A percentile compares a stretch with the other conserved stretches of the same genome.
Conservation (phyloP, 1,139 yeast species). For the Scheffersomyces cryptocercus region DNA sequence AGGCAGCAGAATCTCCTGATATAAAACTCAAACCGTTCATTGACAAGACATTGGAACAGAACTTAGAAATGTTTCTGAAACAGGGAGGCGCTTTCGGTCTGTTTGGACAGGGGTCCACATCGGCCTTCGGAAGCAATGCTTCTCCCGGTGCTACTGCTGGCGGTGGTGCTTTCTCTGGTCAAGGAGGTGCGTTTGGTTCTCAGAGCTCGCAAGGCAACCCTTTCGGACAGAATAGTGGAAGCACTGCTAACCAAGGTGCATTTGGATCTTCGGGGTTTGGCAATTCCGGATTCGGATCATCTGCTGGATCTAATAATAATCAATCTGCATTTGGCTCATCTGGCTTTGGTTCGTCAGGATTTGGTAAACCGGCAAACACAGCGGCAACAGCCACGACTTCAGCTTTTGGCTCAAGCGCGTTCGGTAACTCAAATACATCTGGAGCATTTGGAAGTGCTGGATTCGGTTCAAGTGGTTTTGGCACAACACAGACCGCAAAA, state of each 20-base stretch:
- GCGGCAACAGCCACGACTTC: neutral
- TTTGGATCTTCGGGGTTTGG: conserved; percentile 6
- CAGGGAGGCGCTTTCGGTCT: conserved; percentile 2
- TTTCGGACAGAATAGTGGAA: conserved; percentile 1
- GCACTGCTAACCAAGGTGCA: neutral
- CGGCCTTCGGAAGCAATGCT: conserved; percentile 10
- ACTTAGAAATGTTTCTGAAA: conserved; percentile 12
- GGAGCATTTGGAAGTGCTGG: conserved; percentile 14
- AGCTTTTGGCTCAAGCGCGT: conserved; percentile 5
- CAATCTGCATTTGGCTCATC: conserved; percentile 14
- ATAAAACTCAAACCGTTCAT: conserved; percentile 38
- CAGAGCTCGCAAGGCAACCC: neutral
- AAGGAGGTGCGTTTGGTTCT: conserved; percentile 5
- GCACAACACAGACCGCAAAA: neutral
- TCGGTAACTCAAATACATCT: conserved; percentile 4
- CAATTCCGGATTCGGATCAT: neutral
- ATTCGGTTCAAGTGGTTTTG: conserved; percentile 15
- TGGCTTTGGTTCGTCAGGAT: conserved; percentile 14
- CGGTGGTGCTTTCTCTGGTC: conserved; percentile 8
- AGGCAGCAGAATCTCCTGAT: conserved; percentile 37
- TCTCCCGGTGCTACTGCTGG: conserved; percentile 9
- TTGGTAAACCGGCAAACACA: conserved; percentile 8
- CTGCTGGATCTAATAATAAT: neutral
- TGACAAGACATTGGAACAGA: conserved; percentile 26
- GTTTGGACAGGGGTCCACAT: conserved; percentile 1